Conservation (phyloP, 495 filamentous ascomycete genomes). For the Penicillium tannophilum region DNA sequence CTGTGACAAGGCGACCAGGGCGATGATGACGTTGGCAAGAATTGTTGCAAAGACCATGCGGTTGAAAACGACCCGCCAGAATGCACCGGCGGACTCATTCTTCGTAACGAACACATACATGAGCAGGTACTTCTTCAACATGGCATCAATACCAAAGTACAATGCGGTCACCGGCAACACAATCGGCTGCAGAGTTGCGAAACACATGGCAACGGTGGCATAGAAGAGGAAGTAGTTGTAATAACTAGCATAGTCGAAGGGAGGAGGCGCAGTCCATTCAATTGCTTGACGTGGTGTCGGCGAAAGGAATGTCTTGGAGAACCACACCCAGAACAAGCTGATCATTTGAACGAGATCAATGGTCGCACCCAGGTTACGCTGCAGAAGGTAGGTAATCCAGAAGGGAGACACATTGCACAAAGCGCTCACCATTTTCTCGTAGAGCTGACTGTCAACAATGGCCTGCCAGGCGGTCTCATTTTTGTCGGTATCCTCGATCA, state of each 20-base stretch:
- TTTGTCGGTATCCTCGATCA: conserved; percentile 58
- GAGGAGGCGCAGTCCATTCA: conserved; percentile 86
- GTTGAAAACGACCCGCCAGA: conserved; percentile 90
- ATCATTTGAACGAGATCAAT: conserved; percentile 86
- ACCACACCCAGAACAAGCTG: conserved; percentile 76
- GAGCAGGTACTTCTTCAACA: conserved; percentile 92
- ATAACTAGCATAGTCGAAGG: conserved; percentile 94
- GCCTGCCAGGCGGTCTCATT: conserved; percentile 65
- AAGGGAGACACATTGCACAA: conserved; percentile 82
- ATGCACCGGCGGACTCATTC: conserved; percentile 91
- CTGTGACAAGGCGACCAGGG: conserved; percentile 66
- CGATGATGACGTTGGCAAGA: conserved; percentile 77
- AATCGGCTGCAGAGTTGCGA: conserved; percentile 83
- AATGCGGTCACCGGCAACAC: conserved; percentile 87
- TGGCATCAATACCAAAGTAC: conserved; percentile 86
- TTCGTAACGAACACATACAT: conserved; percentile 96
- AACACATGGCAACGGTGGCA: conserved; percentile 83
- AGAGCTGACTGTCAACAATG: conserved; percentile 63
- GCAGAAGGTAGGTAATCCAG: conserved; percentile 91
- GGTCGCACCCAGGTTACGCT: conserved; percentile 88
- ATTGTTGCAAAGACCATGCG: conserved; percentile 83
- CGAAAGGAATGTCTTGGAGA: conserved; percentile 76
- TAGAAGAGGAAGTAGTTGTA: conserved; percentile 97
- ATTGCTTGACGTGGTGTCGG: conserved; percentile 94
- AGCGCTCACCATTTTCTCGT: conserved; percentile 61